These are phyloP conservation scores for Orbilia javanica DNA, from an alignment of 2,329 filamentous ascomycete genomes.

Conservation along the genomic window DNA sequence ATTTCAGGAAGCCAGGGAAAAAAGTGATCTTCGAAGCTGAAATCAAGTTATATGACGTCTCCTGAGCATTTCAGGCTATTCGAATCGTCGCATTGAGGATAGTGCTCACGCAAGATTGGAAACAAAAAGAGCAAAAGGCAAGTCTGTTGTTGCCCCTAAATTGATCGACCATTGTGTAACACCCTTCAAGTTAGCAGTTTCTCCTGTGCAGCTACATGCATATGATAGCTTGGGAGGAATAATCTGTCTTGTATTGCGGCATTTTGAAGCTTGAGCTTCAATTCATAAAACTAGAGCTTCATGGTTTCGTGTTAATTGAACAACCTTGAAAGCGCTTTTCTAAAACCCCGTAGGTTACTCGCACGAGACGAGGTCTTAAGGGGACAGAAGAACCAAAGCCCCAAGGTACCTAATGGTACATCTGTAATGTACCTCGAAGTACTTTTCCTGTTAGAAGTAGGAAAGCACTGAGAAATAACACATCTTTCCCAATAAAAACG, in stretches of 20 bases:
- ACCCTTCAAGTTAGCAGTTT: slow-evolving; percentile 31
- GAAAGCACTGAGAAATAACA: slow-evolving; percentile 22
- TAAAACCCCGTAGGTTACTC: slow-evolving; percentile 1
- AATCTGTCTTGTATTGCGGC: slow-evolving; percentile 47
- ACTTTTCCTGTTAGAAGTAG: slow-evolving; percentile 21
- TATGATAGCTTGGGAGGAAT: slow-evolving; percentile 10
- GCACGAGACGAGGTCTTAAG: slow-evolving; percentile 19
- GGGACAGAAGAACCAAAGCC: slow-evolving; percentile 1
- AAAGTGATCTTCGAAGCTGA: slow-evolving; percentile 1
- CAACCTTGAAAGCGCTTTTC: slow-evolving; percentile 3
- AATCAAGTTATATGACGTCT: slow-evolving; percentile 15
- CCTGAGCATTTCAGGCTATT: background rate
- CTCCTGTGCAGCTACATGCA: slow-evolving; percentile 22
- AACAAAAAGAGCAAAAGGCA: background rate
- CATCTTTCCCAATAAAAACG: slow-evolving; percentile 29
- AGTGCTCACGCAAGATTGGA: slow-evolving; percentile 22
- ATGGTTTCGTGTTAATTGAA: slow-evolving; percentile 32
- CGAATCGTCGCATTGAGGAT: slow-evolving; percentile 3
- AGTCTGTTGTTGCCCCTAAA: background rate
- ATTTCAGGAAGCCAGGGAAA: slow-evolving; percentile 14
- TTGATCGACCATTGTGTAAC: slow-evolving; percentile 38
- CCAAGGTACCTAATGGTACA: background rate
- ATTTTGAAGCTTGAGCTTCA: slow-evolving; percentile 37
- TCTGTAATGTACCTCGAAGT: slow-evolving; percentile 35
- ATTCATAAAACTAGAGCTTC: slow-evolving; percentile 2